These are phyloP conservation scores for Panellus pusillus DNA, from an alignment of 768 basidiomycete species.

Conservation along the genomic window DNA sequence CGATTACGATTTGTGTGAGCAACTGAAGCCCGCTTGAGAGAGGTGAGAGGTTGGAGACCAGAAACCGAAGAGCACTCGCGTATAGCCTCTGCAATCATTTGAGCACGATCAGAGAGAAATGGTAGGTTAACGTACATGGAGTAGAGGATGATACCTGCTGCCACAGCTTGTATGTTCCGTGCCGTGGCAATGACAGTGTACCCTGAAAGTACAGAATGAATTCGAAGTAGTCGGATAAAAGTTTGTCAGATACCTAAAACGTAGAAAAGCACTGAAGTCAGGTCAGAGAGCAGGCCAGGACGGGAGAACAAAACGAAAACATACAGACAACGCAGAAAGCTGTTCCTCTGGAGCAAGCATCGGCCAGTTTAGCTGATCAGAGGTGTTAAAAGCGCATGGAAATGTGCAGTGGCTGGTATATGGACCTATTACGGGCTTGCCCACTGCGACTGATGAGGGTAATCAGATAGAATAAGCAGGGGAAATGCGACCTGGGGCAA, in stretches of 20 bases:
- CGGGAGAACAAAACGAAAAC: slow-evolving; percentile 24
- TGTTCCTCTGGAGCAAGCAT: slow-evolving; percentile 65
- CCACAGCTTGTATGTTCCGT: slow-evolving; percentile 42
- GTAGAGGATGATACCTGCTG: slow-evolving; percentile 58
- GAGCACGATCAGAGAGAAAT: slow-evolving; percentile 20
- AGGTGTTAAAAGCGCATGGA: not conserved
- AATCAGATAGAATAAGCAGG: not conserved
- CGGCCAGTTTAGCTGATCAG: slow-evolving; percentile 66
- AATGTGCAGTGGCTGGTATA: not conserved
- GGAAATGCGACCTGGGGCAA: not conserved
- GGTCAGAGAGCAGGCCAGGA: not conserved
- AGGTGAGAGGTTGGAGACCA: slow-evolving; percentile 25
- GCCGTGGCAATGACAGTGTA: slow-evolving; percentile 57
- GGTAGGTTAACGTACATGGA: slow-evolving; percentile 41
- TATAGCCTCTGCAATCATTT: slow-evolving; percentile 54
- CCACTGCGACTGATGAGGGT: slow-evolving; percentile 34
- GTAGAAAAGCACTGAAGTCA: slow-evolving; percentile 52
- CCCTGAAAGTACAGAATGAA: slow-evolving; percentile 28
- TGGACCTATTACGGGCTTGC: slow-evolving; percentile 61
- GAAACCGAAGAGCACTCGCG: slow-evolving; percentile 34
- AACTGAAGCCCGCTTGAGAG: slow-evolving; percentile 54
- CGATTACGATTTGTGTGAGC: slow-evolving; percentile 63
- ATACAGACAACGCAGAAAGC: slow-evolving; percentile 59
- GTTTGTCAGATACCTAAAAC: slow-evolving; percentile 44
- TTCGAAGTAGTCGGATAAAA: not conserved